Evolutionary conservation across 2,329 filamentous ascomycete species (phyloP).

Genomic region (Sordariomycetes sp.): DNA sequence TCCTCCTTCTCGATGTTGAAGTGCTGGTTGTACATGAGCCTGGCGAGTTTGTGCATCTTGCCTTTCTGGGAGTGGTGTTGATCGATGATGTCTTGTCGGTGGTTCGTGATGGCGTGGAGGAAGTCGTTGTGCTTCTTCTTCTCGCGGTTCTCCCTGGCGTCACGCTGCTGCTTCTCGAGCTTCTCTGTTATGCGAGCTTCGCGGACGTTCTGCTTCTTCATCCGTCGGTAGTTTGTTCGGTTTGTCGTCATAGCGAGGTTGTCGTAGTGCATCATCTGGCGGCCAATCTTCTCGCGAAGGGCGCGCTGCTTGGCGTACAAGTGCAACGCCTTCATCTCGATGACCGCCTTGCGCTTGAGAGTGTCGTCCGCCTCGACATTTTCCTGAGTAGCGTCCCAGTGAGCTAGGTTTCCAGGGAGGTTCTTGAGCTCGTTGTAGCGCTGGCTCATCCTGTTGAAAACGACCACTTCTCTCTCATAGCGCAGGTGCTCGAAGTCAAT

Average conservation of each 20-base stretch:
- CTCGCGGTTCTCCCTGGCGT: constrained; percentile 89
- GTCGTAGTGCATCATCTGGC: constrained; percentile 90
- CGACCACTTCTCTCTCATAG: constrained; percentile 76
- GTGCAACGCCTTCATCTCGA: constrained; percentile 88
- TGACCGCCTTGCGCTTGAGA: constrained; percentile 80
- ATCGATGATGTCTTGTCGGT: constrained; percentile 68
- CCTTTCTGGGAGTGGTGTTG: constrained; percentile 57
- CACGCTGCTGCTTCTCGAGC: constrained; percentile 96
- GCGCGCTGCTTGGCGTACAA: constrained; percentile 83
- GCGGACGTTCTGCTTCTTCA: constrained; percentile 94
- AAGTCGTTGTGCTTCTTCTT: constrained; percentile 97
- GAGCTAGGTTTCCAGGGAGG: constrained; percentile 74
- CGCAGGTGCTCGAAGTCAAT: constrained; percentile 79
- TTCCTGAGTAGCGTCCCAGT: constrained; percentile 73
- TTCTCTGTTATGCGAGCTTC: constrained; percentile 98
- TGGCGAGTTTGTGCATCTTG: constrained; percentile 78
- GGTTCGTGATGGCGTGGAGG: constrained; percentile 74
- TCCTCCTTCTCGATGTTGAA: constrained; percentile 98
- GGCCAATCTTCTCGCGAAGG: constrained; percentile 76
- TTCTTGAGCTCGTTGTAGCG: constrained; percentile 78
- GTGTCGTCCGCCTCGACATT: constrained; percentile 63
- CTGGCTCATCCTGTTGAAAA: constrained; percentile 84
- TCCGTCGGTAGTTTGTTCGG: constrained; percentile 76
- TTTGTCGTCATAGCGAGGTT: constrained; percentile 97
- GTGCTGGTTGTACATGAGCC: constrained; percentile 82